Evolutionary conservation across 495 filamentous ascomycete species (phyloP).

Genomic region (Aspergillus asperescens): DNA sequence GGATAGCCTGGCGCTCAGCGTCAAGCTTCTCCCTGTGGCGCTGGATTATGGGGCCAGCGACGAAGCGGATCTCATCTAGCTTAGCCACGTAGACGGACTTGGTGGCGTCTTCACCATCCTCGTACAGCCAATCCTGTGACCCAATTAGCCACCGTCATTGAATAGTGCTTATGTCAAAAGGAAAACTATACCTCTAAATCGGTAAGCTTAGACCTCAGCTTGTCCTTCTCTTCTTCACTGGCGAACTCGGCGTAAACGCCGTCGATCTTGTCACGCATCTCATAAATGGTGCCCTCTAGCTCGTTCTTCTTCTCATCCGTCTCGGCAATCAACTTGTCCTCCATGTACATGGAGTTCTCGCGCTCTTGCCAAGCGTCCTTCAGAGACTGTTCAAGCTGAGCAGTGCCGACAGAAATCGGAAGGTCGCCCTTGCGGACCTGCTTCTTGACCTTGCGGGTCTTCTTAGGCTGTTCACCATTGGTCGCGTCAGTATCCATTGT

Average conservation of each 20-base stretch:
- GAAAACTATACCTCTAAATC: constrained; percentile 65
- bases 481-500: constrained; percentile 85
- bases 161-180: not conserved
- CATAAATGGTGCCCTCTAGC: constrained; percentile 95
- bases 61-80: constrained; percentile 89
- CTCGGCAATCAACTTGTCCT: constrained; percentile 97
- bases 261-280: constrained; percentile 88
- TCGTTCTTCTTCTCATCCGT: constrained; percentile 99
- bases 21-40: constrained; percentile 93
- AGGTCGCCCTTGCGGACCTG: constrained; percentile 97
- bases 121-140: constrained; percentile 91
- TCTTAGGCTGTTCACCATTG: constrained; percentile 71
- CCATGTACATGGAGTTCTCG: constrained; percentile 88
- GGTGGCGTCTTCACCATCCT: constrained; percentile 91
- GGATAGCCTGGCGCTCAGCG: constrained; percentile 73
- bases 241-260: constrained; percentile 84
- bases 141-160: constrained; percentile 8
- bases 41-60: constrained; percentile 88
- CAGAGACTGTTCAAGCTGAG: constrained; percentile 62
- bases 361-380: constrained; percentile 68
- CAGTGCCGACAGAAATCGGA: constrained; percentile 76
- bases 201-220: constrained; percentile 72
- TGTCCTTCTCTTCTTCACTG: constrained; percentile 87
- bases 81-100: constrained; percentile 91
- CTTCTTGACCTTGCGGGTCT: constrained; percentile 98